Evolutionary conservation across 2,329 filamentous ascomycete species (phyloP), one percentile per base, ranked within the genome.

Genomic region (Pseudogymnoascus sp.): DNA sequence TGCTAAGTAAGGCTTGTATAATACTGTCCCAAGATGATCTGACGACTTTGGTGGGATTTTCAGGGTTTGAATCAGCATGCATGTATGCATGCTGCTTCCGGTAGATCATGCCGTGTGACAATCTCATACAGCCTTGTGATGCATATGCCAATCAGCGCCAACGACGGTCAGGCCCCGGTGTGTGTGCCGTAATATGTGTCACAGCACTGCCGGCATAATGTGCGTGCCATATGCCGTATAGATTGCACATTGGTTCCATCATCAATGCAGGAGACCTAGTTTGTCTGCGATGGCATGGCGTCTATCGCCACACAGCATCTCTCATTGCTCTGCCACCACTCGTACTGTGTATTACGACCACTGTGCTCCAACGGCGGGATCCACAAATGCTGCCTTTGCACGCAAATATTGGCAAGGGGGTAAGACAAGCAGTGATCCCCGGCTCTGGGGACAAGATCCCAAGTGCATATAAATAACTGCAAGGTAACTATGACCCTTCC

Each of bases 401-500:
- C 26, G 26, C 26, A 19, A 52, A 30, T 52, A 52, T 52, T 52
- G 45, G 45, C 26, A 52, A 52, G 26, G 45, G 45, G 45, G 45
- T 52, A 52, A 30, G 23, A 30, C 45, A 52, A 18, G 45, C 9
- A 18, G 45, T 52, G 26, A 30, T 52, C 26, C 45, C 26, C 45
- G 26, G 45, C 45, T 30, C 5, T 52, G n/a, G 45, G 45, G 45
- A 52, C 23, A 52, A 26, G 26, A 5, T 52, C 15, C 45, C n/a
- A 30, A 12, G 23, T 52, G 45, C 45, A 52, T 52, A 52, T 12
- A 12, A 52, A 30, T 19, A 18, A n/a, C 26, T 52, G 45, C 26
- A 52, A 52, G 23, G 45, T 52, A 52, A 52, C 45, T 52, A 19
- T 2, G n/a, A 52, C n/a, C 45, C 45, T 52, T 52, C 45, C n/a